Base-by-base conservation (phyloP, 768 basidiomycete species). In the Termitomyces sp. region DNA sequence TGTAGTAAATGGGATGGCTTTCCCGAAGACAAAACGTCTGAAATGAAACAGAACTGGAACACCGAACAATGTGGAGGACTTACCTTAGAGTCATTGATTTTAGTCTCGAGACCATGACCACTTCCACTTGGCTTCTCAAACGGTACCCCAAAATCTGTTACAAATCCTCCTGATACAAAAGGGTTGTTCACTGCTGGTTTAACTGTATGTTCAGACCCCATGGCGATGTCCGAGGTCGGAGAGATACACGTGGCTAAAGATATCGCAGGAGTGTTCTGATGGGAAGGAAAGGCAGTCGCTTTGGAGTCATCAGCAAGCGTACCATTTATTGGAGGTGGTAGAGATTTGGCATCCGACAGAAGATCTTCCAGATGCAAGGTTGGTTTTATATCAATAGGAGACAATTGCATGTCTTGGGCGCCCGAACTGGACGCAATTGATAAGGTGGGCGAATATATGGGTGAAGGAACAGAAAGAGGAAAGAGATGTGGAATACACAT, bases 151-250 rank as follows among this genome's bases (percentile, higher is more conserved):
- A 82, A 81, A 54, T 80, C 79, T 14, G 77, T 78, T 60, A 82
- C 70, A 50, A 81, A 79, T 20, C 83, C 81, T n/a, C 75, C 79
- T 10, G 81, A 81, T 11, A 83, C 77, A 59, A 84, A 82, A n/a
- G 81, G 75, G 67, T 79, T 82, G 48, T 69, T 67, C 43, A 74
- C 50, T 3, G 63, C 45, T 8, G 65, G 59, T 45, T 70, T 72
- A 34, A 31, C 59, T n/a, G 46, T 43, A 7, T 46, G 54, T 53
- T 8, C 25, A 34, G 29, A 20, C 49, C 49, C 48, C 29, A 37
- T 10, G 20, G 43, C 50, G 17, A 32, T 37, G n/a, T 59, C 58
- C 37, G 60, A 12, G 37, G 2, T 66, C 66, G 32, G 32, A 29
- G 60, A 32, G 17, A 20, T 25, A 55, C 20, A 31, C 9, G 48